These are phyloP conservation scores for Exutisphaerella laricina DNA, from an alignment of 2,329 filamentous ascomycete species.

Conservation along the genomic window DNA sequence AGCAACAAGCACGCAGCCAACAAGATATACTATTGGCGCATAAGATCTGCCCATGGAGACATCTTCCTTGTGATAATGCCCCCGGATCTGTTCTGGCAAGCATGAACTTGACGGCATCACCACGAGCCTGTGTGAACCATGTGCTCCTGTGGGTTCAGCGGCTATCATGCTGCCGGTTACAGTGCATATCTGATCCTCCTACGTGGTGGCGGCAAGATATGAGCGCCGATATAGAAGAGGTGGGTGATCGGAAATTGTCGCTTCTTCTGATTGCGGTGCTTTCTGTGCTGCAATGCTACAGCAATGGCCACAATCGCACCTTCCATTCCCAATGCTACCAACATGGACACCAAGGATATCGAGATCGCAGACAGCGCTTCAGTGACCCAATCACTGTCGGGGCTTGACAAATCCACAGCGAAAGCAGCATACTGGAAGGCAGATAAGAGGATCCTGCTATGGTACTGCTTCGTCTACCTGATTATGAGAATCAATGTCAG, in stretches of 20 bases:
- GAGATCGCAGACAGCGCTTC: constrained; percentile 7
- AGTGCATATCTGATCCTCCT: too few relatives aligned
- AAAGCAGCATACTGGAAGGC: constrained; percentile 28
- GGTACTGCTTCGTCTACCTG: constrained; percentile 32
- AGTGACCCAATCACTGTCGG: background rate
- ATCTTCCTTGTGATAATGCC: background rate
- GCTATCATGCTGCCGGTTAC: too few relatives aligned
- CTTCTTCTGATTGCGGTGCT: background rate
- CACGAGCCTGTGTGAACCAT: background rate
- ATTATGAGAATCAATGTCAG: constrained; percentile 31
- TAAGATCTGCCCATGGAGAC: background rate
- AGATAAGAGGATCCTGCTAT: constrained; percentile 30
- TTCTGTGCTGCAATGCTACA: background rate
- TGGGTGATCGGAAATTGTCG: too few relatives aligned
- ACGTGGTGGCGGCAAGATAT: too few relatives aligned
- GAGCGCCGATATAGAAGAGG: too few relatives aligned
- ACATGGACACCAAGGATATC: constrained; percentile 9
- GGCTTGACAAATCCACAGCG: constrained; percentile 6
- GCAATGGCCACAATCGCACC: background rate
- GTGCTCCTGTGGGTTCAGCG: background rate
- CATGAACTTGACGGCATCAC: too few relatives aligned
- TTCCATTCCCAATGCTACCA: background rate
- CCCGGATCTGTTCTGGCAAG: too few relatives aligned
- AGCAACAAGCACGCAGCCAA: background rate
- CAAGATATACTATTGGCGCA: constrained; percentile 1